Conservation (phyloP, 2,329 filamentous ascomycete genomes). For the Tolypocladium ovalisporum region DNA sequence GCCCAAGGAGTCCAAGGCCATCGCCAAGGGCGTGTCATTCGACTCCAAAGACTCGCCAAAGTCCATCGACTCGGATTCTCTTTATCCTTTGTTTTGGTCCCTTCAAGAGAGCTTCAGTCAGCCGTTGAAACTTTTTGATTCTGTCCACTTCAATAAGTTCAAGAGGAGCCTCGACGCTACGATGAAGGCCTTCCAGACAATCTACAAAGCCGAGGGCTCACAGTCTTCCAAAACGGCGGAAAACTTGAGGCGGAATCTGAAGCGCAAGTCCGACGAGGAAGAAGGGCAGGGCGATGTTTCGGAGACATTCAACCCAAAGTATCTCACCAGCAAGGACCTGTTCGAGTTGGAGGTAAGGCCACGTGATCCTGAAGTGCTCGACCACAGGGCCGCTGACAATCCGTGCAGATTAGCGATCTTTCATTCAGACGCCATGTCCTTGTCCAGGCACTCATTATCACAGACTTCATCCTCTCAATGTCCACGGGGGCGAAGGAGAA, state of each 20-base stretch:
- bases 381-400: not conserved
- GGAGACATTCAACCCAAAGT: conserved; percentile 79
- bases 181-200: conserved; percentile 42
- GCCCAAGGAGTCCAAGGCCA: conserved; percentile 17
- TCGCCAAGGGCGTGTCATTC: conserved; percentile 28
- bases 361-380: no score
- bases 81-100: conserved; percentile 93
- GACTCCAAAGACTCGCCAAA: conserved; percentile 37
- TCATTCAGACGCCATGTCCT: conserved; percentile 91
- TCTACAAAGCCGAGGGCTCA: conserved; percentile 36
- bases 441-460: conserved; percentile 85
- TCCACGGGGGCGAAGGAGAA: conserved; percentile 74
- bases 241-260: conserved; percentile 54
- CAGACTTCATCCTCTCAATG: conserved; percentile 91
- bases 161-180: conserved; percentile 62
- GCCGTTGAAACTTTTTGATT: conserved; percentile 70
- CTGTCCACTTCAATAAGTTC: conserved; percentile 66
- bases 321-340: conserved; percentile 90
- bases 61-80: conserved; percentile 51
- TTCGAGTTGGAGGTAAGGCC: conserved; percentile 77
- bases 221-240: conserved; percentile 42
- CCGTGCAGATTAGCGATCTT: conserved; percentile 68
- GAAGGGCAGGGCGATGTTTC: conserved; percentile 39
- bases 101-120: conserved; percentile 87
- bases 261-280: conserved; percentile 52